Percentiles rank a stretch among this genome's conserved stretches.
These are phyloP conservation scores for Emericellopsis terricola DNA, from an alignment of 495 filamentous ascomycete species.

Conservation along the genomic window DNA sequence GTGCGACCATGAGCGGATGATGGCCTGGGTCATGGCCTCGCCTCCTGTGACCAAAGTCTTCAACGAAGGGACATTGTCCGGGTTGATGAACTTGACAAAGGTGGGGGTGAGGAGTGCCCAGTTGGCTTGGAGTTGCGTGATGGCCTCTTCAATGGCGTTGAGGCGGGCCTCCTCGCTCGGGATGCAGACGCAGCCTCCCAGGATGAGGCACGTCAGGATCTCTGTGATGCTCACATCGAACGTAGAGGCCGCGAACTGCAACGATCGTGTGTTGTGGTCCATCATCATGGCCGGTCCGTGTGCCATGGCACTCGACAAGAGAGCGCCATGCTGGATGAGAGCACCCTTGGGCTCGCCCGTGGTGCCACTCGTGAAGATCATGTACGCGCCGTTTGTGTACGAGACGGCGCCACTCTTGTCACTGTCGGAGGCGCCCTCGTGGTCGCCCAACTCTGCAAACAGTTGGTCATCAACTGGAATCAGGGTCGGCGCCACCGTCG, in stretches of 20 bases:
- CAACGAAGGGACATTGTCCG: background rate
- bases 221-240: slow-evolving; percentile 38
- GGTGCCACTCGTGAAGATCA: slow-evolving; percentile 12
- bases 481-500: background rate
- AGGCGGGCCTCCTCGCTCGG: slow-evolving; percentile 29
- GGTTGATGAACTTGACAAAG: background rate
- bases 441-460: background rate
- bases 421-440: background rate
- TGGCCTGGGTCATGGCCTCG: background rate
- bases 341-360: slow-evolving; percentile 13
- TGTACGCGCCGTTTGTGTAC: slow-evolving; percentile 3
- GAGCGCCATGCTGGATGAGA: slow-evolving; percentile 8
- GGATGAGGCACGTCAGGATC: slow-evolving; percentile 31
- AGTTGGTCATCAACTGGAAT: background rate
- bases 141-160: slow-evolving; percentile 7
- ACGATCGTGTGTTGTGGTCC: slow-evolving; percentile 18
- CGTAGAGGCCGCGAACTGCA: slow-evolving; percentile 39
- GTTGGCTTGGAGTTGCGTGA: slow-evolving; percentile 8
- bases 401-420: background rate
- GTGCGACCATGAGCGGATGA: slow-evolving; percentile 7
- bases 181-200: slow-evolving; percentile 41
- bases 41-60: background rate
- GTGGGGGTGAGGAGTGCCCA: background rate
- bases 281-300: slow-evolving; percentile 8
- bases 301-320: slow-evolving; percentile 4